These are phyloP conservation scores for Crucihimalaya himalaica DNA, from an alignment of 345 rosid species.

Conservation along the genomic window DNA sequence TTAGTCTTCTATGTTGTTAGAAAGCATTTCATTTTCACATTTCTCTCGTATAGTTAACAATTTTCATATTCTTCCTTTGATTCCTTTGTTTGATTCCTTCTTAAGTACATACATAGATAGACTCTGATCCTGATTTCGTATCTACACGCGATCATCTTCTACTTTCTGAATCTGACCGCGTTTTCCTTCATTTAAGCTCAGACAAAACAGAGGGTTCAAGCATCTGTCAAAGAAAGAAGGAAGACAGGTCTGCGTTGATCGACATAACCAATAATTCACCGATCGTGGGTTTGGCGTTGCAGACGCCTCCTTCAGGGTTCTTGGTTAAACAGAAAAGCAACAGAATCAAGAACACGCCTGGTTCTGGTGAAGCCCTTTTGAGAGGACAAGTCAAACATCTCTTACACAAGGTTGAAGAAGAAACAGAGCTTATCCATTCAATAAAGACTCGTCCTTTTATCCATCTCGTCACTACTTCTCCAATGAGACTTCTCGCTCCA, in stretches of 20 bases:
- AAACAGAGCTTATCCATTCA: constrained; percentile 54
- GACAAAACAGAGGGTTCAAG: constrained; percentile 14
- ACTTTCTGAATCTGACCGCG: background rate
- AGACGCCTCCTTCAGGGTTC: constrained; percentile 61
- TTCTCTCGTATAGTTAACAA: too few species aligned
- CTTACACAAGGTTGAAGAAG: constrained; percentile 74
- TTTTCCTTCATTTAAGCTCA: background rate
- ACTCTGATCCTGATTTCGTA: background rate
- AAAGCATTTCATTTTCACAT: too few species aligned
- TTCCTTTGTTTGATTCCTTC: too few species aligned
- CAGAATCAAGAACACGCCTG: constrained; percentile 63
- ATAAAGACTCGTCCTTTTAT: constrained; percentile 50
- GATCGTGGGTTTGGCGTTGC: constrained; percentile 70
- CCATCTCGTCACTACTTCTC: constrained; percentile 53
- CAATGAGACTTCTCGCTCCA: constrained; percentile 66
- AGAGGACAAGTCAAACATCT: constrained; percentile 84
- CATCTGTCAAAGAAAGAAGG: constrained; percentile 26
- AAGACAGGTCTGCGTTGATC: constrained; percentile 60
- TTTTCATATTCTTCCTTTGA: too few species aligned
- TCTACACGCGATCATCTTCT: background rate
- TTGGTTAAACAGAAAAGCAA: constrained; percentile 44
- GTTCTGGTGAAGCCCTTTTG: constrained; percentile 86
- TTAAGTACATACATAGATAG: too few species aligned
- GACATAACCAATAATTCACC: constrained; percentile 94
- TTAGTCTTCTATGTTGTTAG: too few species aligned